phyloP scores from a whole-genome alignment of 345 rosid species.

The Lepidium africanum region DNA sequence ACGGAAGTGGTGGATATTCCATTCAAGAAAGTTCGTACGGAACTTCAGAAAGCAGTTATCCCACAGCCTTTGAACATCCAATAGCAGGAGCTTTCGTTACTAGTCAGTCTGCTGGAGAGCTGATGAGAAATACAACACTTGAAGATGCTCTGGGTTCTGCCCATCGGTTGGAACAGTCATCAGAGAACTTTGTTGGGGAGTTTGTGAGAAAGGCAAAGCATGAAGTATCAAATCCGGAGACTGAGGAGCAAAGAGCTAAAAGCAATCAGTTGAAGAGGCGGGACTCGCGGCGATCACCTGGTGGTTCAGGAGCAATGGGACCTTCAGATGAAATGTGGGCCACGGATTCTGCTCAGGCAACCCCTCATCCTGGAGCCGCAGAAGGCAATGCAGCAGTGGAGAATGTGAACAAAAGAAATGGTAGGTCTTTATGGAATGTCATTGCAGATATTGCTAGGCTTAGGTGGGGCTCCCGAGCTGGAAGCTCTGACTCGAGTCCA shows the following conservation, averaged over 20 bases:
- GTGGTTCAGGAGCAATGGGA: slow-evolving; percentile 61
- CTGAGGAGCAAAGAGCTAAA: slow-evolving; percentile 30
- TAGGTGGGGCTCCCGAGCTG: slow-evolving; percentile 63
- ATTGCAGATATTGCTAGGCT: slow-evolving; percentile 59
- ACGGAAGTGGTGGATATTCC: slow-evolving; percentile 23
- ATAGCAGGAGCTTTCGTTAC: slow-evolving; percentile 28
- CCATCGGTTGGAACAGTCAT: slow-evolving; percentile 52
- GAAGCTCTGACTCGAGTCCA: slow-evolving; percentile 42
- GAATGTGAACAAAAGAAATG: slow-evolving; percentile 47
- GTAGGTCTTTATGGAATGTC: slow-evolving; percentile 68
- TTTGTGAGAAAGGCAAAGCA: slow-evolving; percentile 61
- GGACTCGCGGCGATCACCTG: slow-evolving; percentile 36
- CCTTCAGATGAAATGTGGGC: slow-evolving; percentile 92
- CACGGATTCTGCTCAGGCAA: slow-evolving; percentile 45
- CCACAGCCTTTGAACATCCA: slow-evolving; percentile 17
- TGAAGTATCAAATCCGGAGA: slow-evolving; percentile 42
- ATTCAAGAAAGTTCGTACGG: slow-evolving; percentile 31
- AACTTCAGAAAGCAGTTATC: slow-evolving; percentile 43
- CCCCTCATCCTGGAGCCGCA: slow-evolving; percentile 33
- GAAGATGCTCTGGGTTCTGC: slow-evolving; percentile 68
- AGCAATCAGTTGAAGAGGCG: slow-evolving; percentile 32
- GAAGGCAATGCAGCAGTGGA: slow-evolving; percentile 33
- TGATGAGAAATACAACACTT: slow-evolving; percentile 15
- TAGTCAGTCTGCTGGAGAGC: slow-evolving; percentile 29
- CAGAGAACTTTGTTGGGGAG: slow-evolving; percentile 49